Base-by-base conservation (phyloP, 2,329 filamentous ascomycete species). In the Aspergillus japonicus region DNA sequence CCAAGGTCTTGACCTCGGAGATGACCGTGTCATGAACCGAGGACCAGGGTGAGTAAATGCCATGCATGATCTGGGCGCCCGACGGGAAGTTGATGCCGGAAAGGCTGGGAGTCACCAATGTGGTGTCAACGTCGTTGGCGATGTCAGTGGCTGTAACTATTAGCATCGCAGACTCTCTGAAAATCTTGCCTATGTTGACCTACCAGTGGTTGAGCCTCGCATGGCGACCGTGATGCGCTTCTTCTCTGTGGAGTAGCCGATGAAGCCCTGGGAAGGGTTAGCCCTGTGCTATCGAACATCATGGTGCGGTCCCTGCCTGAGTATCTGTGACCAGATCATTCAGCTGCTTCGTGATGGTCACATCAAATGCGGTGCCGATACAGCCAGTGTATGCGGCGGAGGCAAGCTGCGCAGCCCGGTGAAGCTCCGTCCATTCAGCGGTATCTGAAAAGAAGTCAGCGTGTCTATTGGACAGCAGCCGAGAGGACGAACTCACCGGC, bases 341-440 rank as follows among this genome's bases (percentile, higher is more conserved):
- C 24, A 73, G 64, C 16, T 64, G 62, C 58, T 69, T 70, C 21
- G 71, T 73, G 52, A 73, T 69, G 14, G 62, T 71, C 12, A 73
- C 64, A 63, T 73, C 71, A 33, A 72, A 73, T 5, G 71, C 71
- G 8, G 54, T 62, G 16, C 63, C 64, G 7, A 31, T 51, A 47
- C 71, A 73, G 44, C 66, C 71, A 3, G 62, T 69, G 51, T 73
- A 72, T 1, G 69, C 69, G 44, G 69, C 71, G 6, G 71, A 73
- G 8, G 71, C 69, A 12, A 73, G 64, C 26, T 72, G 49, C n/a
- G 71, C 71, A 3, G 70, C 65, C 39, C 71, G 64, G 10, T 65
- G 65, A 21, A 73, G 58, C 33, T 66, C 63, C 12, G 60, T 8
- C 21, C 64, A 71, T 8, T 62, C 64, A 35, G 59, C 50, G 10